Base-by-base conservation (phyloP, 805 yeast genomes). In the Henningerozyma blattae region DNA sequence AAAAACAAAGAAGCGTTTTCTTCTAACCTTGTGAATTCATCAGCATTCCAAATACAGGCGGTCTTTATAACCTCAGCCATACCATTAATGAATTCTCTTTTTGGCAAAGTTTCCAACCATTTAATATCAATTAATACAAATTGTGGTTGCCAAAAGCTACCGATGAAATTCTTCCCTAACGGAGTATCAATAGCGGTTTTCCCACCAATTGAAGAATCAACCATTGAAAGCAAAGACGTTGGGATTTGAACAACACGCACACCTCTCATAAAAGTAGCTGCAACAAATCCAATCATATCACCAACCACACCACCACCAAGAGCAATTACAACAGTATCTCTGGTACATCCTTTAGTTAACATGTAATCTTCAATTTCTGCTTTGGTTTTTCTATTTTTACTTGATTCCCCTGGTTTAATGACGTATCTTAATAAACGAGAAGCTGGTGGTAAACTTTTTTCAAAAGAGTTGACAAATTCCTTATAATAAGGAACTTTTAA, bases 181-280 rank as follows among this genome's bases (percentile, higher is more conserved):
- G 96, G 95, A 12, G 96, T 87, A 55, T 91, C 98, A 37, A 91
- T 87, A 27, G 98, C 98, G 29, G 98, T 91, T 57, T 91, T 91
- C 28, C 98, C 98, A 39, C 98, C 98, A 46, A 91, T 85, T 4
- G 96, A 84, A 9, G 96, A 86, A 58, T 91, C 98, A 22, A 91
- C 98, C 98, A 91, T 91, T 7, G 98, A 79, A 42, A 91, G 68
- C 43, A 91, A 61, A 22, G 95, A 82, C 5, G 98, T 91, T 36
- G 98, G 98, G 19, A 91, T 69, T 58, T 91, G 98, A 29, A 86
- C 77, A 37, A 86, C 85, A 42, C 95, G 70, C 7, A 91, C 94
- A 37, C 98, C 98, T 55, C 98, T 73, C 98, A 91, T 91, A 58
- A 91, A 91, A 2, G 98, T 91, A 22, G 98, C 89, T n/a, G 98